A percentile compares a stretch with the other conserved stretches of the same genome.
phyloP scores from a whole-genome alignment of 768 basidiomycete species.

The Candolleomyces efflorescens region DNA sequence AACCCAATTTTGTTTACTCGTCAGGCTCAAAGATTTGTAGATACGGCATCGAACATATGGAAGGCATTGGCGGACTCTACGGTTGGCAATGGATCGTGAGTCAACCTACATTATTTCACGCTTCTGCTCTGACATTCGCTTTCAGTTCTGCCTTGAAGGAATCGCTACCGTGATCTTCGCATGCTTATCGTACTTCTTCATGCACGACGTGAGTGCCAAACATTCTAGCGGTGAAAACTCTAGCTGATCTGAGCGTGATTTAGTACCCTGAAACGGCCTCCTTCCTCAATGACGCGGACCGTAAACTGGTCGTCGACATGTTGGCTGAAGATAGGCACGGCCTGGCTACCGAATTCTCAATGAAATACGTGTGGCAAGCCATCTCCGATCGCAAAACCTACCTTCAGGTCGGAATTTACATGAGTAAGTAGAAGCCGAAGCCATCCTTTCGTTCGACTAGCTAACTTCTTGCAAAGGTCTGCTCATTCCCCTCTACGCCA shows the following conservation, averaged over 20 bases:
- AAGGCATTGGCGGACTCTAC: conserved; percentile 30
- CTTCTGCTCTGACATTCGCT: not conserved
- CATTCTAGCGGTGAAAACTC: not conserved
- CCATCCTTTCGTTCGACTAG: no score
- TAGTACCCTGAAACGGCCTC: conserved; percentile 55
- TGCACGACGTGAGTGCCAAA: conserved; percentile 41
- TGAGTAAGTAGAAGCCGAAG: not conserved
- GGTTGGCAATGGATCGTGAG: conserved; percentile 49
- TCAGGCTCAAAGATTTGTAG: conserved; percentile 17
- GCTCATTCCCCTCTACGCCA: conserved; percentile 39
- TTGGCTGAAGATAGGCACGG: conserved; percentile 40
- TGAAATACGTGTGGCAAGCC: conserved; percentile 45
- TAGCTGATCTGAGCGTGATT: not conserved
- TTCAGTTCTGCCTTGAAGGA: conserved; percentile 43
- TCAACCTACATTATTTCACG: not conserved
- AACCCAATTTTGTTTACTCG: not conserved
- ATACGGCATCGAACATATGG: conserved; percentile 40
- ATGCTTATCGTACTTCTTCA: conserved; percentile 41
- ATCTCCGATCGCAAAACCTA: conserved; percentile 41
- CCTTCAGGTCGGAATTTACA: conserved; percentile 33
- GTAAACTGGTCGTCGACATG: conserved; percentile 31
- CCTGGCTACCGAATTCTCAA: conserved; percentile 41
- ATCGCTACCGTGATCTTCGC: conserved; percentile 39
- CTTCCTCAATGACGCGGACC: conserved; percentile 46
- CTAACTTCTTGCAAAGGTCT: conserved; percentile 15